Evolutionary conservation across 768 basidiomycete genomes (phyloP).

Genomic region (Cystofilobasidium ferigula): DNA sequence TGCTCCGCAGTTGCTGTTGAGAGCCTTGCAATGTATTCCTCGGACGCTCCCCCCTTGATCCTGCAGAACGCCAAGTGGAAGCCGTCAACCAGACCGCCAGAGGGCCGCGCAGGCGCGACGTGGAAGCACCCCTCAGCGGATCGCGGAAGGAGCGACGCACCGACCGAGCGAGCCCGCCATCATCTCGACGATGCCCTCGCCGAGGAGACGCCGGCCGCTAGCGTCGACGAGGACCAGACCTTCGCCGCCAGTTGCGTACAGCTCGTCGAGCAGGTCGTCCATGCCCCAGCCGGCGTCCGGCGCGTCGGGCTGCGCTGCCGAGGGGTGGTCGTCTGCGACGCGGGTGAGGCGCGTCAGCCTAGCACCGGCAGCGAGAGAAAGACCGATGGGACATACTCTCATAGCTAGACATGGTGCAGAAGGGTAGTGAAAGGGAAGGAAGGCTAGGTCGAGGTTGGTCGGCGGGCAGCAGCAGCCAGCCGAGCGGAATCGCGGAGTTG

Average conservation of each 20-base stretch:
- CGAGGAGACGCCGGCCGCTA: conserved; percentile 13
- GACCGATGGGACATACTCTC: background rate
- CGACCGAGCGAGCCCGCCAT: conserved; percentile 11
- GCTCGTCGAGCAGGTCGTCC: conserved; percentile 14
- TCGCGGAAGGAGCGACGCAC: conserved; percentile 1
- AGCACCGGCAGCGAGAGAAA: background rate
- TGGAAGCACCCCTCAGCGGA: no score
- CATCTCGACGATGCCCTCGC: conserved; percentile 18
- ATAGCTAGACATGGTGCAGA: background rate
- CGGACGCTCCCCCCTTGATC: conserved; percentile 14
- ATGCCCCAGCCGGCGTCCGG: background rate
- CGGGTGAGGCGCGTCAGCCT: no score
- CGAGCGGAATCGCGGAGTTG: no score
- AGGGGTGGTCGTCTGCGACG: conserved; percentile 18
- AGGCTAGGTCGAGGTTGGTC: background rate
- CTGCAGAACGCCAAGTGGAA: background rate
- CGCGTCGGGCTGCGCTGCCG: background rate
- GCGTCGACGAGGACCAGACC: conserved; percentile 8
- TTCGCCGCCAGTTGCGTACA: conserved; percentile 7
- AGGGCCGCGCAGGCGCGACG: background rate
- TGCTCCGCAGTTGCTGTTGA: background rate
- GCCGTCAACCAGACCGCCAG: background rate
- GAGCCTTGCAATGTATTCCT: conserved; percentile 6
- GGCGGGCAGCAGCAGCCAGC: background rate
- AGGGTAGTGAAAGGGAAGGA: background rate